phyloP scores from a whole-genome alignment of 139 green algal species.

The Chlamydomonas eustigma region DNA sequence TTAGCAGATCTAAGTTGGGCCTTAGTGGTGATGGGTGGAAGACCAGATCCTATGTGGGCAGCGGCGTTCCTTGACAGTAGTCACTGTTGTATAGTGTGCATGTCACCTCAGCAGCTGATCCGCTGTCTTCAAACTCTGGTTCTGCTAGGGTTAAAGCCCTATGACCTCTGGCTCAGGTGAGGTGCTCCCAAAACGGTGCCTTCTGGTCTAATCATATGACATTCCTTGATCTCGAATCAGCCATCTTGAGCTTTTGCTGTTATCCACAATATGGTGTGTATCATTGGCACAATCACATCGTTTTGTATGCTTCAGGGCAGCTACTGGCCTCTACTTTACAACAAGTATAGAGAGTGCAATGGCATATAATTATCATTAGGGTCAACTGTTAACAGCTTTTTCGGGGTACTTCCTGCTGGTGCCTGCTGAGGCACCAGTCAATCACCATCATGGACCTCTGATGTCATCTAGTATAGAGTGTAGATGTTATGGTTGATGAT shows the following conservation, averaged over 20 bases:
- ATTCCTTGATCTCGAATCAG: neutral
- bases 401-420: no score
- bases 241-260: neutral
- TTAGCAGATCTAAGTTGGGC: neutral
- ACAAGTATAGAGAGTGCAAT: neutral
- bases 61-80: neutral
- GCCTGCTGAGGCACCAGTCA: no score
- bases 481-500: neutral
- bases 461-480: neutral
- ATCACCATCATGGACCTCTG: no score
- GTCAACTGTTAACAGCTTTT: no score
- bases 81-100: neutral
- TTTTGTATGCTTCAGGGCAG: neutral
- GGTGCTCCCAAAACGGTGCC: neutral
- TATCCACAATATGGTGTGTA: no score
- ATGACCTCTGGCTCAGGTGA: neutral
- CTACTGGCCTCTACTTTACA: neutral
- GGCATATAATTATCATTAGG: neutral
- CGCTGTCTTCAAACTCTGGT: neutral
- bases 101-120: neutral
- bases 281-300: no score
- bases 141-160: conserved; percentile 7
- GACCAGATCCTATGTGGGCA: neutral
- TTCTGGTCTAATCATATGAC: neutral
- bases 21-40: neutral